These are phyloP conservation scores for Suhomyces coccinellae DNA, from an alignment of 1,139 yeast genomes.

Conservation along the genomic window DNA sequence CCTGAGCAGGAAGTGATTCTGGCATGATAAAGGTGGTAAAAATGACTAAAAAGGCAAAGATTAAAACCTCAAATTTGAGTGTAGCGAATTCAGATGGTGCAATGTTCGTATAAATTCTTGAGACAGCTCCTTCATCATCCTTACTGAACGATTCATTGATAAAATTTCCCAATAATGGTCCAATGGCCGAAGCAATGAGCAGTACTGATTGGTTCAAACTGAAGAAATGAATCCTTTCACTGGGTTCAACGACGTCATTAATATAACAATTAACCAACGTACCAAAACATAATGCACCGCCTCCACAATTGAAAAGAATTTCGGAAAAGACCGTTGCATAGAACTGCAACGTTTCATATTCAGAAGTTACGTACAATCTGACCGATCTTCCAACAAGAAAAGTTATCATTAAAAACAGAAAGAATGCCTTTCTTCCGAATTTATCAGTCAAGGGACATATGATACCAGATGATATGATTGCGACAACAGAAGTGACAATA, in stretches of 20 bases:
- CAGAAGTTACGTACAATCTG: conserved; percentile 30
- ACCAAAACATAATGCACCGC: conserved; percentile 51
- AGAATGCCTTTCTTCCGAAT: conserved; percentile 55
- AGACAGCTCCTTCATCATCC: background rate
- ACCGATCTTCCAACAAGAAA: conserved; percentile 28
- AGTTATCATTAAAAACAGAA: conserved; percentile 30
- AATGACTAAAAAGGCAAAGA: conserved; percentile 26
- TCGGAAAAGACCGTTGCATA: conserved; percentile 37
- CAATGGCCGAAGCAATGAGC: conserved; percentile 63
- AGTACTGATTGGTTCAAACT: conserved; percentile 59
- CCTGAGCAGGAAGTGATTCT: conserved; percentile 46
- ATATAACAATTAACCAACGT: conserved; percentile 62
- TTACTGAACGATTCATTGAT: conserved; percentile 1
- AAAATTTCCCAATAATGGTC: conserved; percentile 61
- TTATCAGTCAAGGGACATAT: conserved; percentile 63
- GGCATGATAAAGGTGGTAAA: conserved; percentile 46
- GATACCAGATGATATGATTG: conserved; percentile 44
- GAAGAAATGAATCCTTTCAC: conserved; percentile 52
- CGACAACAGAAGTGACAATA: conserved; percentile 29
- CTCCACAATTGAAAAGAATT: conserved; percentile 50
- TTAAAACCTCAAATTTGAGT: conserved; percentile 29
- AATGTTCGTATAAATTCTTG: conserved; percentile 4
- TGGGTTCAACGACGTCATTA: conserved; percentile 62
- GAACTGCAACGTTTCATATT: conserved; percentile 32
- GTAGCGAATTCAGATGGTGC: conserved; percentile 28